Percentiles rank a stretch among this genome's conserved stretches.
Conservation (phyloP, 768 basidiomycete genomes). For the Leccinum fibrillosum region DNA sequence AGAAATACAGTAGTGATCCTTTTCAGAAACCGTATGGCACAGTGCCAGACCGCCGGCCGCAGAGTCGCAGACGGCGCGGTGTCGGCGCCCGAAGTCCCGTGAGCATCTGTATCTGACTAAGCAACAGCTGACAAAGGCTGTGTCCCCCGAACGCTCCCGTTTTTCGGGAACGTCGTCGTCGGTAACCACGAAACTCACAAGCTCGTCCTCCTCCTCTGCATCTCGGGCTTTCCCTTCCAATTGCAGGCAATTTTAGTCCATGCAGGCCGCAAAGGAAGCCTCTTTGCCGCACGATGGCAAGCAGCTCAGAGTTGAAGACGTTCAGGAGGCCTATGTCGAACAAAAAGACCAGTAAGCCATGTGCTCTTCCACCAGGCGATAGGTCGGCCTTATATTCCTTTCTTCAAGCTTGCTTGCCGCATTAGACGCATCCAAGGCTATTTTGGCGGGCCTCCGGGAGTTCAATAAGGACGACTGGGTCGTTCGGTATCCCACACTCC, state of each 20-base stretch:
- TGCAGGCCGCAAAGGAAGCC: slow-evolving; percentile 15
- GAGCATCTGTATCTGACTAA: slow-evolving; percentile 16
- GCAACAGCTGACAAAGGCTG: slow-evolving; percentile 8
- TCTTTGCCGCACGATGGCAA: slow-evolving; percentile 16
- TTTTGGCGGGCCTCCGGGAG: slow-evolving; percentile 65
- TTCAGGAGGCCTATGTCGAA: slow-evolving; percentile 72
- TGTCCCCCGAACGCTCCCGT: not conserved
- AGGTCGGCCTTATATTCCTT: not conserved
- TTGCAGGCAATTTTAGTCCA: slow-evolving; percentile 8
- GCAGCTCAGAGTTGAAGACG: slow-evolving; percentile 59
- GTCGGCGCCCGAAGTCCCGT: no score
- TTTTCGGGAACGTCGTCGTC: not conserved
- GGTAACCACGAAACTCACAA: not conserved
- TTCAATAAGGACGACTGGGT: slow-evolving; percentile 90
- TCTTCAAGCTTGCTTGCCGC: slow-evolving; percentile 53
- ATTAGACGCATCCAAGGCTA: slow-evolving; percentile 65
- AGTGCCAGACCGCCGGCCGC: no score
- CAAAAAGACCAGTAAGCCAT: slow-evolving; percentile 68
- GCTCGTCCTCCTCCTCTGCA: not conserved
- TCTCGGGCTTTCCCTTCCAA: not conserved
- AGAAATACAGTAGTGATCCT: no score
- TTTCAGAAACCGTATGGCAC: no score
- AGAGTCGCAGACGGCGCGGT: no score
- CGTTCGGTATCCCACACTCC: slow-evolving; percentile 80
- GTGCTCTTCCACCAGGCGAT: not conserved